These are phyloP conservation scores for Termitomyces sp. DNA, from an alignment of 768 basidiomycete species.

Conservation along the genomic window DNA sequence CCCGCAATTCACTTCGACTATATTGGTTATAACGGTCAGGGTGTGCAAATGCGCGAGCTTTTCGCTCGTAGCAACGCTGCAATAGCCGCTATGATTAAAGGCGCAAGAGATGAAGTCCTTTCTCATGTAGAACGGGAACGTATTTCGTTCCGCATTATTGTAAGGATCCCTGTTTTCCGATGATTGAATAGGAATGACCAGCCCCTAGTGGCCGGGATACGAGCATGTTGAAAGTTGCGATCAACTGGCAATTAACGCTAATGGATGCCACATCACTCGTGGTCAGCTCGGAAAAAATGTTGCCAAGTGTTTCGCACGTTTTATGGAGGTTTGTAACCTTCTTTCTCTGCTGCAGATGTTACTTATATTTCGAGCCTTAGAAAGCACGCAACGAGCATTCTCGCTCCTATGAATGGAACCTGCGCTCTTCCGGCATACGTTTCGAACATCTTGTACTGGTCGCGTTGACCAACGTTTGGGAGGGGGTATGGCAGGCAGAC, in stretches of 20 bases:
- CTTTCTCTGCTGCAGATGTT: not conserved
- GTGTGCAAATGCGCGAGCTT: constrained; percentile 44
- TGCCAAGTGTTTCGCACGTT: constrained; percentile 31
- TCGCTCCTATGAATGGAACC: constrained; percentile 22
- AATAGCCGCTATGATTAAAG: constrained; percentile 30
- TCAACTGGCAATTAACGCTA: constrained; percentile 25
- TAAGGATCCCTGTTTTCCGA: constrained; percentile 9
- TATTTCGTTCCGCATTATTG: constrained; percentile 34
- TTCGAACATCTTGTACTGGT: constrained; percentile 12
- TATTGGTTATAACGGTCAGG: constrained; percentile 34
- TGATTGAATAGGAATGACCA: not conserved
- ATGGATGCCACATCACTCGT: constrained; percentile 34
- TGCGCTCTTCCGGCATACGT: constrained; percentile 28
- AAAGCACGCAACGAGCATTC: not conserved
- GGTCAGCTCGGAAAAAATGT: constrained; percentile 33
- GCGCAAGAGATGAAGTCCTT: constrained; percentile 34
- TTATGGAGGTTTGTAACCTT: constrained; percentile 18
- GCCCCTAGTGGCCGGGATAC: constrained; percentile 46
- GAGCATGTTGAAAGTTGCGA: constrained; percentile 33
- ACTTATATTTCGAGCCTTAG: not conserved
- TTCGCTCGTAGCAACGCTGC: constrained; percentile 27
- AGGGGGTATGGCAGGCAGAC: constrained; percentile 9
- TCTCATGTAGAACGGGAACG: constrained; percentile 24
- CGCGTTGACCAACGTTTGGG: constrained; percentile 2
- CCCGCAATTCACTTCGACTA: constrained; percentile 34